Conservation (phyloP, 345 rosid species). For the Populus euphratica region DNA sequence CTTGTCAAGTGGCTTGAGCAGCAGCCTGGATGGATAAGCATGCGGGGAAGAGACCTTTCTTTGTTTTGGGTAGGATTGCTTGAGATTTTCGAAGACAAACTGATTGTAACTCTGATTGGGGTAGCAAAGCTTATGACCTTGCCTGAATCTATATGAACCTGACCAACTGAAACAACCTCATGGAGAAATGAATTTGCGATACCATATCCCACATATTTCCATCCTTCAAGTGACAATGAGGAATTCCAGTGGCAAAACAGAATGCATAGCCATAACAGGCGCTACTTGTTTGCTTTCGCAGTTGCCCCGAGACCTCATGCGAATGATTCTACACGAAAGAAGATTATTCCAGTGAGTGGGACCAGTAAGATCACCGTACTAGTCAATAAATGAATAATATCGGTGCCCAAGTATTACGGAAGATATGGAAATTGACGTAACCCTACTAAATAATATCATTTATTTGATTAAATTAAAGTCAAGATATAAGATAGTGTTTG, state of each 20-base stretch:
- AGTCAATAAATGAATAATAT: neutral
- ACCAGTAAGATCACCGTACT: neutral
- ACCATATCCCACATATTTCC: constrained; percentile 26
- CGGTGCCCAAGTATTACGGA: neutral
- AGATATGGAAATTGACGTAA: neutral
- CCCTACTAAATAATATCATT: neutral
- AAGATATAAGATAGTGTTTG: too few species aligned
- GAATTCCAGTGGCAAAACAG: constrained; percentile 13
- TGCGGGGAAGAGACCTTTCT: constrained; percentile 27
- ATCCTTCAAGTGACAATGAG: constrained; percentile 8
- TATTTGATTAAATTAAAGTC: neutral
- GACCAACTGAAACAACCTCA: constrained; percentile 20
- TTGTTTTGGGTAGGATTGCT: constrained; percentile 17
- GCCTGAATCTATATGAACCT: constrained; percentile 20
- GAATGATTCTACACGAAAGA: constrained; percentile 5
- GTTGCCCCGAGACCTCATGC: constrained; percentile 7
- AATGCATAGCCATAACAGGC: constrained; percentile 1
- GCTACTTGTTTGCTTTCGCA: constrained; percentile 2
- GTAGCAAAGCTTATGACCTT: constrained; percentile 15
- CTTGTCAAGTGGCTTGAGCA: constrained; percentile 13
- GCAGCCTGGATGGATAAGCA: constrained; percentile 10
- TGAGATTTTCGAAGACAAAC: constrained; percentile 12
- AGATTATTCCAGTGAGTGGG: constrained; percentile 1
- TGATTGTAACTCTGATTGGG: constrained; percentile 10
- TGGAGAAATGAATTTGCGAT: constrained; percentile 20